Evolutionary conservation across 2,329 filamentous ascomycete species (phyloP).

Genomic region (Phyllosticta ampelicida): DNA sequence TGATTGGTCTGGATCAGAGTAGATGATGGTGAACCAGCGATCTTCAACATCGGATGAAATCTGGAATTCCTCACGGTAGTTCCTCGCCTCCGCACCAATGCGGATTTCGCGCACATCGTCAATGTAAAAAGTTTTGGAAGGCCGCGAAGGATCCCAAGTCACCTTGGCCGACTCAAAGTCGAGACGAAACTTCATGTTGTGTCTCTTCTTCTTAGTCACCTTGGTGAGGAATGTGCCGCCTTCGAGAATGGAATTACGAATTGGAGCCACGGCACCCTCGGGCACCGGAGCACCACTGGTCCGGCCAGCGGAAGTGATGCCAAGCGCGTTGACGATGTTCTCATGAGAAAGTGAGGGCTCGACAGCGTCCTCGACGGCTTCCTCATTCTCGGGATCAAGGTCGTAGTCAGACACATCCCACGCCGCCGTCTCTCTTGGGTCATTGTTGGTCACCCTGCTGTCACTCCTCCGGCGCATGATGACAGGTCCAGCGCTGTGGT

Average conservation of each 20-base stretch:
- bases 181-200: constrained; percentile 63
- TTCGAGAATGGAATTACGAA: constrained; percentile 65
- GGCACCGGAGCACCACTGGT: constrained; percentile 19
- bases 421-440: constrained; percentile 23
- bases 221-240: constrained; percentile 71
- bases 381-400: constrained; percentile 42
- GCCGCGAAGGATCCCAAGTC: constrained; percentile 70
- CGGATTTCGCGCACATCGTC: constrained; percentile 92
- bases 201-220: constrained; percentile 77
- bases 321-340: constrained; percentile 28
- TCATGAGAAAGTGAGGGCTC: constrained; percentile 19
- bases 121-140: constrained; percentile 79
- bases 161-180: constrained; percentile 79
- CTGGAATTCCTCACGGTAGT: constrained; percentile 77
- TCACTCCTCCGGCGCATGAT: constrained; percentile 81
- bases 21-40: constrained; percentile 84
- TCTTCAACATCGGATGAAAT: constrained; percentile 56
- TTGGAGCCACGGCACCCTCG: constrained; percentile 49
- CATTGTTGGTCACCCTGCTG: constrained; percentile 58
- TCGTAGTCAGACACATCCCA: constrained; percentile 41
- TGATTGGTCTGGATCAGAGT: constrained; percentile 64
- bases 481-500: constrained; percentile 80
- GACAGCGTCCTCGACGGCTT: constrained; percentile 37
- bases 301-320: constrained; percentile 23
- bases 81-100: constrained; percentile 69